phyloP scores from a whole-genome alignment of 2,329 filamentous ascomycete species.

The Trichoderma sp. region DNA sequence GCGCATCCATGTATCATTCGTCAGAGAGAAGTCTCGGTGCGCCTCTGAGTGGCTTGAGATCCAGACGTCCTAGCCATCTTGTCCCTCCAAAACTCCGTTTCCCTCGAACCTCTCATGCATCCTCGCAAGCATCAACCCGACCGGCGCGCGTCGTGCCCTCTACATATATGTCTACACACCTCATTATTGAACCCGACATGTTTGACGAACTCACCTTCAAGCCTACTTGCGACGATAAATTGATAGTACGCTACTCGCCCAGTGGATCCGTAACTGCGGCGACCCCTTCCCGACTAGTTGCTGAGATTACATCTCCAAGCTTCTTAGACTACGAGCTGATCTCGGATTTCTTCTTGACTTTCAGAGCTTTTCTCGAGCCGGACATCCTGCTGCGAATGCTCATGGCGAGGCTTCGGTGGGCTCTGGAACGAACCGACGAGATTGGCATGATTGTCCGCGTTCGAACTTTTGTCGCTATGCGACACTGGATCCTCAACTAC shows the following conservation, averaged over 20 bases:
- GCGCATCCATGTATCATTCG: constrained; percentile 45
- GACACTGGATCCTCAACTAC: constrained; percentile 98
- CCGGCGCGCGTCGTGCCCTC: constrained; percentile 42
- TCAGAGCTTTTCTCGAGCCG: constrained; percentile 78
- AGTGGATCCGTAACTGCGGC: constrained; percentile 80
- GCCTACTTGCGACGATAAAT: constrained; percentile 72
- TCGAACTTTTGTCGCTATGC: constrained; percentile 87
- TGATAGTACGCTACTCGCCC: constrained; percentile 77
- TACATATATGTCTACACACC: constrained; percentile 48
- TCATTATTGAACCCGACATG: constrained; percentile 67
- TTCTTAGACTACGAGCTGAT: constrained; percentile 97
- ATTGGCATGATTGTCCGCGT: constrained; percentile 92
- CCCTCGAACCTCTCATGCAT: constrained; percentile 28
- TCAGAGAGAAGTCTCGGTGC: constrained; percentile 32
- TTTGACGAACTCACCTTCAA: constrained; percentile 79
- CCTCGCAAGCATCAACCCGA: constrained; percentile 37
- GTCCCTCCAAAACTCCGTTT: constrained; percentile 37
- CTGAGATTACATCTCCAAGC: constrained; percentile 92
- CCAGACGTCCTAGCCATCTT: constrained; percentile 39
- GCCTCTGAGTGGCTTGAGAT: constrained; percentile 28
- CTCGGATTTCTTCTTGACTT: constrained; percentile 97
- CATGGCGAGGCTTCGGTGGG: constrained; percentile 82
- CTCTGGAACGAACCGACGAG: constrained; percentile 74
- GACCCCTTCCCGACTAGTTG: constrained; percentile 84
- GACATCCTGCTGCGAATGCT: constrained; percentile 78